Conservation (phyloP, 176 grass and related monocot species). For the Oryza punctata region DNA sequence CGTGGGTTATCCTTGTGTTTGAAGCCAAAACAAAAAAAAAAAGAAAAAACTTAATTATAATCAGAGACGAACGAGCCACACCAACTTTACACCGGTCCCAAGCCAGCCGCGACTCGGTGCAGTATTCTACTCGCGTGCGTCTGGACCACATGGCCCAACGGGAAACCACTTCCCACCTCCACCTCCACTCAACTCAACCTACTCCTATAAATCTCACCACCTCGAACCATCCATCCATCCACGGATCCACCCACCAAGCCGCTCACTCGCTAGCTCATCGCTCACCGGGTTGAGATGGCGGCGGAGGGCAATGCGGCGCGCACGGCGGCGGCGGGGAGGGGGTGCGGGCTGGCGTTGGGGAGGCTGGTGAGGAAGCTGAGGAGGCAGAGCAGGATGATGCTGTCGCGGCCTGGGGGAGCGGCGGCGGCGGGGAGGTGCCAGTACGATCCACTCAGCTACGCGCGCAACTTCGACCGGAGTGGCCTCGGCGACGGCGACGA, state of each 20-base stretch:
- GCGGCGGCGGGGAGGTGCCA: constrained; percentile 46
- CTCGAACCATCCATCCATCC: background rate
- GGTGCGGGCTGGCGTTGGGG: constrained; percentile 55
- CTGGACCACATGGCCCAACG: constrained; percentile 39
- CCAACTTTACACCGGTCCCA: background rate
- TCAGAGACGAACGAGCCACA: background rate
- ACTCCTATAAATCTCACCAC: background rate
- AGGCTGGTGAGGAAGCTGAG: constrained; percentile 71
- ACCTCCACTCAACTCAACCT: background rate
- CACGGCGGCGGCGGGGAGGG: background rate
- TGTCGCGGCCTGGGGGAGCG: constrained; percentile 19
- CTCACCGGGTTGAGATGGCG: background rate
- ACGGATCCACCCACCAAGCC: background rate
- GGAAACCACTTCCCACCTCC: constrained; percentile 27
- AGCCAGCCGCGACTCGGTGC: background rate
- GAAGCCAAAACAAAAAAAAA: background rate
- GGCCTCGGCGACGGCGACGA: constrained; percentile 58
- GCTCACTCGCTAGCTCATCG: background rate
- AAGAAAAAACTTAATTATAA: background rate
- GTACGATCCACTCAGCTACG: constrained; percentile 88
- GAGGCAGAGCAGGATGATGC: constrained; percentile 58
- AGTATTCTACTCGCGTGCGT: constrained; percentile 13
- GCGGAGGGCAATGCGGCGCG: background rate
- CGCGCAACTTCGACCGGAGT: constrained; percentile 79
- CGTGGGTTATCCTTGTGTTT: background rate